Conservation (phyloP, 495 filamentous ascomycete species). For the Trichoderma erinaceum region DNA sequence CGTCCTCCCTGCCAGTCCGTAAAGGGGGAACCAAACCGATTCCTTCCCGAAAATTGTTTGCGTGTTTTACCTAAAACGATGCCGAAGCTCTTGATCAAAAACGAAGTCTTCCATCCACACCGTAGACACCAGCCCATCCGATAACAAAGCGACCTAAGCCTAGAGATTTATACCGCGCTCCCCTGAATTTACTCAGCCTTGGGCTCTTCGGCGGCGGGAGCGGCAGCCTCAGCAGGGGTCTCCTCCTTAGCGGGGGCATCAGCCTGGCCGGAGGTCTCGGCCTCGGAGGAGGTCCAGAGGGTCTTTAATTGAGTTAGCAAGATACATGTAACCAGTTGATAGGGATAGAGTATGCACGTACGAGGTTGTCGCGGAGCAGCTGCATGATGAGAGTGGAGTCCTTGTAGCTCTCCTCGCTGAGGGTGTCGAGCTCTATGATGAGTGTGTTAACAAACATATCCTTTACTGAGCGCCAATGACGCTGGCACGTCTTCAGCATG, state of each 20-base stretch:
- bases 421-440: slow-evolving; percentile 84
- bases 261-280: slow-evolving; percentile 67
- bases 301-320: slow-evolving; percentile 53
- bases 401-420: slow-evolving; percentile 99
- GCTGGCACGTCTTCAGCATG: not conserved
- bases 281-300: slow-evolving; percentile 98
- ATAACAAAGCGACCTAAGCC: slow-evolving; percentile 21
- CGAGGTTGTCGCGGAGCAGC: slow-evolving; percentile 95
- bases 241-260: slow-evolving; percentile 54
- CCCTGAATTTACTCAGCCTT: slow-evolving; percentile 44
- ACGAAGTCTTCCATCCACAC: slow-evolving; percentile 44
- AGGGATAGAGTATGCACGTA: slow-evolving; percentile 41
- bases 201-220: slow-evolving; percentile 42
- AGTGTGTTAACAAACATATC: not conserved
- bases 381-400: slow-evolving; percentile 99
- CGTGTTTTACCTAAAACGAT: slow-evolving; percentile 46
- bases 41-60: slow-evolving; percentile 31
- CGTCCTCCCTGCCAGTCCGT: slow-evolving; percentile 36
- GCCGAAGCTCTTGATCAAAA: slow-evolving; percentile 39
- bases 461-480: not conserved
- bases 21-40: slow-evolving; percentile 19
- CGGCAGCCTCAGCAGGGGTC: slow-evolving; percentile 34
- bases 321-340: not conserved
- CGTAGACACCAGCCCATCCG: slow-evolving; percentile 47
- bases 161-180: slow-evolving; percentile 23